Evolutionary conservation across 805 yeast species (phyloP).

Genomic region (Priceomyces medius): DNA sequence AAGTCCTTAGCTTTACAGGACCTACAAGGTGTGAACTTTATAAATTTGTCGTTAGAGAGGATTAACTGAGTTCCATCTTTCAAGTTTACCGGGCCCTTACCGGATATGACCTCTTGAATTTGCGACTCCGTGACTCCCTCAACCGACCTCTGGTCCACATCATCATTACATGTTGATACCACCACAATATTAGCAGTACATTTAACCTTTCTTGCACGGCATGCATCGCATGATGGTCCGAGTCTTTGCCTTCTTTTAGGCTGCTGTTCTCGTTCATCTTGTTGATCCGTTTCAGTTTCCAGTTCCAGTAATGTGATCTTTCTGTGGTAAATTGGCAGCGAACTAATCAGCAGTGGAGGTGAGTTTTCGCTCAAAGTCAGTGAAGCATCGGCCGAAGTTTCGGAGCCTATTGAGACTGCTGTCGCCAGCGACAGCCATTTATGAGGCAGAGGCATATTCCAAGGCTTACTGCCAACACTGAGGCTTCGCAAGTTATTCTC

Average conservation of each 20-base stretch:
- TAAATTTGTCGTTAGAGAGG: slow-evolving; percentile 29
- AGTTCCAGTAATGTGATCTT: neutral
- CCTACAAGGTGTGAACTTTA: slow-evolving; percentile 55
- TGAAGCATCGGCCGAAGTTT: neutral
- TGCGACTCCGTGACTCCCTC: slow-evolving; percentile 6
- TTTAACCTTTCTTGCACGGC: slow-evolving; percentile 67
- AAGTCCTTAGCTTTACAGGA: slow-evolving; percentile 50
- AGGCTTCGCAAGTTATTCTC: slow-evolving; percentile 8
- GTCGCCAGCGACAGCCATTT: slow-evolving; percentile 9
- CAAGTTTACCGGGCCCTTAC: slow-evolving; percentile 4
- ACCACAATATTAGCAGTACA: slow-evolving; percentile 64
- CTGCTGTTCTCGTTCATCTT: neutral
- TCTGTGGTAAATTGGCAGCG: neutral
- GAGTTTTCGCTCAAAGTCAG: slow-evolving; percentile 2
- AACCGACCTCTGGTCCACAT: neutral
- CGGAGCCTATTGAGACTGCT: slow-evolving; percentile 7
- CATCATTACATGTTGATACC: slow-evolving; percentile 22
- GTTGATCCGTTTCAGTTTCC: neutral
- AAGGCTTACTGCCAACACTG: neutral
- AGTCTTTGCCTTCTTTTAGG: slow-evolving; percentile 56
- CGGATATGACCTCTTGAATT: slow-evolving; percentile 6
- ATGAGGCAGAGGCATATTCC: slow-evolving; percentile 6
- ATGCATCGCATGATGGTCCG: slow-evolving; percentile 75
- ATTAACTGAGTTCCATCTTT: slow-evolving; percentile 13
- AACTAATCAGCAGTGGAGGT: slow-evolving; percentile 1